Conservation (phyloP, 306 rosid genomes). For the Coriaria nepalensis region DNA sequence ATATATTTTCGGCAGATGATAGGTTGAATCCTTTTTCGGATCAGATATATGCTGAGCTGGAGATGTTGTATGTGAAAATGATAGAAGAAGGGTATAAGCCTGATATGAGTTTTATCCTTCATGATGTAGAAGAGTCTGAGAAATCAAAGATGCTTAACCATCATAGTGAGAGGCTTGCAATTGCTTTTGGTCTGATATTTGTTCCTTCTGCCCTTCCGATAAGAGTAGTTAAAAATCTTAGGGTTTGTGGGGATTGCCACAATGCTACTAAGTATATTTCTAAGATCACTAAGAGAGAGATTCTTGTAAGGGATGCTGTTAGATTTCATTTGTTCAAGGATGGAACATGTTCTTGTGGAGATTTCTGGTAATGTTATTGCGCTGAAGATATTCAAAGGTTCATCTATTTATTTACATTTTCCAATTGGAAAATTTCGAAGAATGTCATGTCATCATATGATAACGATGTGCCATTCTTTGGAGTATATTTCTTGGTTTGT, state of each 20-base stretch:
- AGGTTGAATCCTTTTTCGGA: conserved; percentile 53
- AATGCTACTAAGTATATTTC: conserved; percentile 86
- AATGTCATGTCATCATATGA: too few species aligned
- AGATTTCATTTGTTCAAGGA: conserved; percentile 85
- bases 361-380: conserved; percentile 54
- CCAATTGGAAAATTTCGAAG: too few species aligned
- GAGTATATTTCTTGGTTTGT: too few species aligned
- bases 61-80: conserved; percentile 47
- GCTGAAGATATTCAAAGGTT: too few species aligned
- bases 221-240: conserved; percentile 64
- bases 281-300: conserved; percentile 71
- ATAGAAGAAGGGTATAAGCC: conserved; percentile 65
- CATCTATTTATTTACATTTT: too few species aligned
- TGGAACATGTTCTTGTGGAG: conserved; percentile 78
- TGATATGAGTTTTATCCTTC: conserved; percentile 68
- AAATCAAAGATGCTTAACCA: conserved; percentile 69
- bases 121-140: conserved; percentile 72
- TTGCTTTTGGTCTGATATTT: conserved; percentile 79
- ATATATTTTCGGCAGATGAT: conserved; percentile 80
- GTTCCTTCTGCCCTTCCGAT: conserved; percentile 59
- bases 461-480: too few species aligned
- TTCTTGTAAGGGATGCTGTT: conserved; percentile 76
- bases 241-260: conserved; percentile 90
- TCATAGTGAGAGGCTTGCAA: conserved; percentile 88
- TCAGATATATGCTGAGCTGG: conserved; percentile 67